phyloP scores from a whole-genome alignment of 257 asterid genomes.

The Ophiorrhiza pumila region DNA sequence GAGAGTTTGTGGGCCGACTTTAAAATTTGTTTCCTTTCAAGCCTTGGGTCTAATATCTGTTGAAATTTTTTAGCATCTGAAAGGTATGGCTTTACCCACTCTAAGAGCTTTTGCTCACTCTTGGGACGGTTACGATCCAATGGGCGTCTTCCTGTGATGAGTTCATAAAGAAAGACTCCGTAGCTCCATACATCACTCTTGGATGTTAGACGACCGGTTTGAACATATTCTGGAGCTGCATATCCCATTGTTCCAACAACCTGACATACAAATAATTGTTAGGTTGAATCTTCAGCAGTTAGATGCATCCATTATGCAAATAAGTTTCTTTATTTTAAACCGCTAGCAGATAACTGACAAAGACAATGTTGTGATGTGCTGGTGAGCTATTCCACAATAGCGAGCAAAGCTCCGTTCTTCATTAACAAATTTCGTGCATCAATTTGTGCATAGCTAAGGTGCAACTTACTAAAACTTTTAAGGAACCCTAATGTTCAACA shows the following conservation, averaged over 20 bases:
- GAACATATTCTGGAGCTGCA: conserved; percentile 94
- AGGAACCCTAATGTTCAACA: neutral
- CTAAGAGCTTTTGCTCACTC: conserved; percentile 80
- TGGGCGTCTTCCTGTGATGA: conserved; percentile 88
- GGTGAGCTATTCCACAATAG: neutral
- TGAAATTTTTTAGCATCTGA: conserved; percentile 80
- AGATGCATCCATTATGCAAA: neutral
- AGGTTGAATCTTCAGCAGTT: neutral
- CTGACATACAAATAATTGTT: conserved; percentile 30
- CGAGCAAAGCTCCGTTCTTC: neutral
- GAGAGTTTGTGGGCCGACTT: conserved; percentile 90
- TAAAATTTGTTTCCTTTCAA: conserved; percentile 44
- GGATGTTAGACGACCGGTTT: conserved; percentile 86
- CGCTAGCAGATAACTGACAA: neutral
- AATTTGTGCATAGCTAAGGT: neutral
- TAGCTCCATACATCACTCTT: conserved; percentile 95
- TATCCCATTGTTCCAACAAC: conserved; percentile 96
- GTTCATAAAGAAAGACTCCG: conserved; percentile 89
- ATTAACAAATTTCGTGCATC: neutral
- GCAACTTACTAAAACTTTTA: neutral
- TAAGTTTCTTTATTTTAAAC: neutral
- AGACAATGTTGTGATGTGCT: neutral
- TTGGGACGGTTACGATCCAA: conserved; percentile 79
- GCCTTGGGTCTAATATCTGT: conserved; percentile 76
- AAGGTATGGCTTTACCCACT: conserved; percentile 75